phyloP scores from a whole-genome alignment of 2,329 filamentous ascomycete genomes.

The Parastagonospora nodorum region DNA sequence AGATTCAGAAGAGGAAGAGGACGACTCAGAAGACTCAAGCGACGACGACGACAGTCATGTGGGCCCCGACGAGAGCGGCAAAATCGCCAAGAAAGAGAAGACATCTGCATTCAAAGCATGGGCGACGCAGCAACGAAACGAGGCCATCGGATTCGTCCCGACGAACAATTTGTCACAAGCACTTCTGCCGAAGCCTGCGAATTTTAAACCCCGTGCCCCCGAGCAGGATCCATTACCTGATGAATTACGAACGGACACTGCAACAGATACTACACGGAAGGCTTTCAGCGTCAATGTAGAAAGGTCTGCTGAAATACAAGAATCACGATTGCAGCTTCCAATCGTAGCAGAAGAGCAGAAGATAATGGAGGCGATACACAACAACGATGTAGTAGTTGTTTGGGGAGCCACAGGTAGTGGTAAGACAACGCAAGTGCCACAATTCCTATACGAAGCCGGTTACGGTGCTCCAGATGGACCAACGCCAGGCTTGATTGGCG shows the following conservation, averaged over 20 bases:
- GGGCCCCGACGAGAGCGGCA: conserved; percentile 43
- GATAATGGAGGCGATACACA: conserved; percentile 97
- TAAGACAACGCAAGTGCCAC: conserved; percentile 96
- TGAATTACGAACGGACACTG: conserved; percentile 65
- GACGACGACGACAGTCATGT: conserved; percentile 40
- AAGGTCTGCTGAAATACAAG: conserved; percentile 75
- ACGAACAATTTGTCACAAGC: conserved; percentile 46
- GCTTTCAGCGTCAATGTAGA: conserved; percentile 75
- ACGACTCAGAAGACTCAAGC: conserved; percentile 36
- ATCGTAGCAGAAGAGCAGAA: conserved; percentile 95
- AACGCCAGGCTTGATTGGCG: conserved; percentile 88
- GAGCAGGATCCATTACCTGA: conserved; percentile 74
- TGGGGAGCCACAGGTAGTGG: conserved; percentile 96
- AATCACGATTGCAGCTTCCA: conserved; percentile 77
- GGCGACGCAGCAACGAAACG: conserved; percentile 85
- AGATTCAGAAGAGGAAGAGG: conserved; percentile 40
- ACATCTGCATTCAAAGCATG: conserved; percentile 87
- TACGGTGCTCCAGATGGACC: conserved; percentile 79
- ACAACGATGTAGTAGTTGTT: conserved; percentile 85
- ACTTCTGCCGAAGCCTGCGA: conserved; percentile 57
- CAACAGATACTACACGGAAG: conserved; percentile 66
- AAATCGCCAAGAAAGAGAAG: conserved; percentile 50
- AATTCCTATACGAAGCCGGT: conserved; percentile 93
- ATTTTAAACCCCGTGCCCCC: conserved; percentile 69
- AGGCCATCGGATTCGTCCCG: conserved; percentile 73